A percentile compares a stretch with the other conserved stretches of the same genome.
phyloP scores from a whole-genome alignment of 1,284 basidiomycete species.

The Caloboletus firmus region DNA sequence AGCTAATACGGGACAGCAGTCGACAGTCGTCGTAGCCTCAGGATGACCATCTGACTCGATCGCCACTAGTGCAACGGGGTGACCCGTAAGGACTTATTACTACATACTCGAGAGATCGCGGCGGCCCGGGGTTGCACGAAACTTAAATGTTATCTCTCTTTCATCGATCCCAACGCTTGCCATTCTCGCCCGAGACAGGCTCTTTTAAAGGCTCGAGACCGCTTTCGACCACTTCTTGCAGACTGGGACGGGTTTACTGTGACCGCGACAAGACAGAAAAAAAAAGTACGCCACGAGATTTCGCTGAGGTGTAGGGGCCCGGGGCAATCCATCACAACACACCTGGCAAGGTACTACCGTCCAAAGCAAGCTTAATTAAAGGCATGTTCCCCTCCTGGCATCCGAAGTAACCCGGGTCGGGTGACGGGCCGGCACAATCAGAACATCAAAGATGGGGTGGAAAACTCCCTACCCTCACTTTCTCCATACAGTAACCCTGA shows the following conservation, averaged over 20 bases:
- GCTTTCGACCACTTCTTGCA: not conserved
- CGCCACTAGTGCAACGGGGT: not conserved
- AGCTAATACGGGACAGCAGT: constrained; percentile 4
- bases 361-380: not conserved
- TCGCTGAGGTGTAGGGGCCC: too few relatives aligned
- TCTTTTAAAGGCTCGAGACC: not conserved
- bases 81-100: too few relatives aligned
- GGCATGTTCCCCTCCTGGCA: not conserved
- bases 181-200: not conserved
- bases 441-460: not conserved
- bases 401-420: not conserved
- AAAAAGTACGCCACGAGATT: not conserved
- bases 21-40: constrained; percentile 9
- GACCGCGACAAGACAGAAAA: not conserved
- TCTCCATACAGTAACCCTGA: constrained; percentile 2
- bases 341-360: not conserved
- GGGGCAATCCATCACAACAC: not conserved
- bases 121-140: not conserved
- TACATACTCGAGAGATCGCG: not conserved
- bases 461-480: not conserved
- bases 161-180: constrained; percentile 3
- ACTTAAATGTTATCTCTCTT: not conserved
- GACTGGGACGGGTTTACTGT: not conserved
- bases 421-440: constrained; percentile 4
- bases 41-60: not conserved